These are phyloP conservation scores for Phaeophleospora eucalypticola DNA, from an alignment of 2,329 filamentous ascomycete genomes.

Conservation along the genomic window DNA sequence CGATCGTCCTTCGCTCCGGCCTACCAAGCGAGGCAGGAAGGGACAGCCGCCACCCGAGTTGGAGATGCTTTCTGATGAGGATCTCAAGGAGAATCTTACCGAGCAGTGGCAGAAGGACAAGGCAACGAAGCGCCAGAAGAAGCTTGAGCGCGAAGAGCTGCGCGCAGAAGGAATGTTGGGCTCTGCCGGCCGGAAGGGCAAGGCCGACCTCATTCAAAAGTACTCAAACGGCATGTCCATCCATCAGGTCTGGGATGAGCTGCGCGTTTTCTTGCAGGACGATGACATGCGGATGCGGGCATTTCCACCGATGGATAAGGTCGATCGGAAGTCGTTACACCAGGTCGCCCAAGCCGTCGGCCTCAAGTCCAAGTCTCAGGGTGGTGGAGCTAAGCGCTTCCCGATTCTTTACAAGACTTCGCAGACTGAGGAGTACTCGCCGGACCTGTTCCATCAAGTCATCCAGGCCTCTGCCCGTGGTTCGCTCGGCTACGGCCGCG, in stretches of 20 bases:
- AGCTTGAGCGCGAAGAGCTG: slow-evolving; percentile 45
- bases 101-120: slow-evolving; percentile 44
- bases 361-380: slow-evolving; percentile 79
- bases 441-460: slow-evolving; percentile 49
- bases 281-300: slow-evolving; percentile 61
- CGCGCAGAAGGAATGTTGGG: slow-evolving; percentile 42
- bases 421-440: slow-evolving; percentile 58
- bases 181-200: slow-evolving; percentile 34
- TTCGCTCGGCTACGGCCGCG: slow-evolving; percentile 44
- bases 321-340: slow-evolving; percentile 73
- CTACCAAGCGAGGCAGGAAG: slow-evolving; percentile 60
- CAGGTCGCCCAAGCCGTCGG: slow-evolving; percentile 70
- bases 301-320: slow-evolving; percentile 79
- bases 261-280: slow-evolving; percentile 66
- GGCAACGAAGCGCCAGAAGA: slow-evolving; percentile 44
- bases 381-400: slow-evolving; percentile 67
- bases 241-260: slow-evolving; percentile 66
- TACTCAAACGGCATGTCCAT: slow-evolving; percentile 70
- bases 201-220: slow-evolving; percentile 57
- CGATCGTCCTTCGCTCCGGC: slow-evolving; percentile 63
- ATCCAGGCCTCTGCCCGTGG: slow-evolving; percentile 39
- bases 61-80: slow-evolving; percentile 41
- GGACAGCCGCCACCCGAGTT: slow-evolving; percentile 36
- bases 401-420: slow-evolving; percentile 72
- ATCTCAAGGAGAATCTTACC: slow-evolving; percentile 39